Evolutionary conservation across 108 stramenopile genomes (phyloP).

Genomic region (Skeletonema grethae): DNA sequence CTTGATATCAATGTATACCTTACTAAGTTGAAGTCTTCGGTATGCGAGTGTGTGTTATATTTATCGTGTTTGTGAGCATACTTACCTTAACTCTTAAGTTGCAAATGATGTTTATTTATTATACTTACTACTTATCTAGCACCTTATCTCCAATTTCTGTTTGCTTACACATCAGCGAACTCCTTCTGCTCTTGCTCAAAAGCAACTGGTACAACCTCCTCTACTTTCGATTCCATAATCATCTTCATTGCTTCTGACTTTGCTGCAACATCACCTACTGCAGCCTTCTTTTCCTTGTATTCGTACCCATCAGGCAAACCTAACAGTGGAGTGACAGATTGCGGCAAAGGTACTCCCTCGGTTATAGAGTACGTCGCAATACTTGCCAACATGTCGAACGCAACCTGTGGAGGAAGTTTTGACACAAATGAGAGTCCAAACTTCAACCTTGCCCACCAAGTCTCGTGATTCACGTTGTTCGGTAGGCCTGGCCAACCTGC

Average conservation of each 20-base stretch:
- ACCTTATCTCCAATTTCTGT: not conserved
- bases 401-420: slow-evolving; percentile 70
- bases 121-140: too few species aligned
- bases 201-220: slow-evolving; percentile 56
- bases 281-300: slow-evolving; percentile 56
- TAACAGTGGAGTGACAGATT: slow-evolving; percentile 85
- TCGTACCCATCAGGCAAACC: slow-evolving; percentile 71
- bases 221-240: slow-evolving; percentile 65
- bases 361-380: slow-evolving; percentile 65
- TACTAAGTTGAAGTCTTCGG: not conserved
- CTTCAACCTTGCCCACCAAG: slow-evolving; percentile 79
- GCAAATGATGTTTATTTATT: not conserved
- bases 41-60: not conserved
- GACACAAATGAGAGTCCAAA: slow-evolving; percentile 89
- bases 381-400: slow-evolving; percentile 64
- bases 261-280: slow-evolving; percentile 61
- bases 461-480: slow-evolving; percentile 89
- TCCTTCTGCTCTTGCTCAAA: slow-evolving; percentile 61
- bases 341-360: slow-evolving; percentile 60
- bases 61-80: not conserved
- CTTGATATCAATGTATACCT: not conserved
- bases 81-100: not conserved
- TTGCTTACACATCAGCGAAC: slow-evolving; percentile 1
- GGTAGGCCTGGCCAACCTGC: slow-evolving; percentile 95
- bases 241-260: slow-evolving; percentile 75